Conservation (phyloP, 495 filamentous ascomycete genomes). For the Aspergillus taichungensis region DNA sequence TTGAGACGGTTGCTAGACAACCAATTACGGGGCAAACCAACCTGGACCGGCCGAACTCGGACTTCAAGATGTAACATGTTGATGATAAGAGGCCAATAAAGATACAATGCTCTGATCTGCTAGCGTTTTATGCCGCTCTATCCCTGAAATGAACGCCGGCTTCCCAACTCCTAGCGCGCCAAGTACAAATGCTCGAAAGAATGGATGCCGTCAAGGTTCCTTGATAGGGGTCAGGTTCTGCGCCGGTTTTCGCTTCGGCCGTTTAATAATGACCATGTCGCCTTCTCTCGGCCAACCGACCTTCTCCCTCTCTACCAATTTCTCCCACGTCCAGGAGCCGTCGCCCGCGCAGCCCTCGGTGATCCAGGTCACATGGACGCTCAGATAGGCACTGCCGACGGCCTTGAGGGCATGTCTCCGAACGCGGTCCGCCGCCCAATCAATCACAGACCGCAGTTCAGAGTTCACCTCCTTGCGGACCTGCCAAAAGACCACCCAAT, state of each 20-base stretch:
- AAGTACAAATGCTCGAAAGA: background rate
- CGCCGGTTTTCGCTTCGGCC: constrained; percentile 31
- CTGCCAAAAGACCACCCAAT: constrained; percentile 73
- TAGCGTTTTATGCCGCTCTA: too few species aligned
- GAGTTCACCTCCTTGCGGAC: constrained; percentile 64
- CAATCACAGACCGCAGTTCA: constrained; percentile 66
- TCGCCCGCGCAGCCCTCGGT: constrained; percentile 41
- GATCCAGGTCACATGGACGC: constrained; percentile 47
- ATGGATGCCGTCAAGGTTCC: constrained; percentile 8
- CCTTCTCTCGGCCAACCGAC: constrained; percentile 74
- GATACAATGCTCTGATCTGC: background rate
- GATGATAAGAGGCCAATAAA: background rate
- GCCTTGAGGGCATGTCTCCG: constrained; percentile 69
- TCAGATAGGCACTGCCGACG: constrained; percentile 73
- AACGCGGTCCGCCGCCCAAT: constrained; percentile 64
- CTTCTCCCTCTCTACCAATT: constrained; percentile 51
- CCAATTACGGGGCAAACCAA: constrained; percentile 37
- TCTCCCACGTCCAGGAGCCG: constrained; percentile 64
- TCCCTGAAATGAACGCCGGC: too few species aligned
- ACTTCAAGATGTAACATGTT: constrained; percentile 68
- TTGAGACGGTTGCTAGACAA: constrained; percentile 56
- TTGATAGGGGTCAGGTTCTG: constrained; percentile 14
- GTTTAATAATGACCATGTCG: constrained; percentile 62
- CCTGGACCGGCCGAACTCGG: constrained; percentile 60
- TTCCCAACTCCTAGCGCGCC: too few species aligned